A percentile compares a stretch with the other conserved stretches of the same genome.
Evolutionary conservation across 768 basidiomycete species (phyloP).

Genomic region (Royoungia palumana): DNA sequence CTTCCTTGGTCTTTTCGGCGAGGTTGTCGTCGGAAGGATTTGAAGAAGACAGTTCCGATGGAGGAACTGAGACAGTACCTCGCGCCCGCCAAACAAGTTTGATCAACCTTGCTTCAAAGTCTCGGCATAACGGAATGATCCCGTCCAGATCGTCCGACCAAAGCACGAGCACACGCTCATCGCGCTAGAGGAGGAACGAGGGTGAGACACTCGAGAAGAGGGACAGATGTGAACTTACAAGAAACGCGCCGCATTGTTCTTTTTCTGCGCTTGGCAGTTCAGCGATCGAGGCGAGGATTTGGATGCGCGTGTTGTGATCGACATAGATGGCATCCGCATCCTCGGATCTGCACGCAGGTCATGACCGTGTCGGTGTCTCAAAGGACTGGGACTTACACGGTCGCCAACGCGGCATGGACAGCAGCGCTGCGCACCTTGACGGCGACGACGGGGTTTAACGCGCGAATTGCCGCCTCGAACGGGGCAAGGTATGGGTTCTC

Average conservation of each 20-base stretch:
- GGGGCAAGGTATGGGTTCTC: constrained; percentile 77
- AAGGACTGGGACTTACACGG: constrained; percentile 47
- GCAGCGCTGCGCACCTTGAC: constrained; percentile 79
- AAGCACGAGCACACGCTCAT: constrained; percentile 77
- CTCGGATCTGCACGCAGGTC: constrained; percentile 42
- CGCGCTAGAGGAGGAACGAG: constrained; percentile 47
- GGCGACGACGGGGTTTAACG: constrained; percentile 79
- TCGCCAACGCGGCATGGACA: constrained; percentile 72
- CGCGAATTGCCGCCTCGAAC: constrained; percentile 75
- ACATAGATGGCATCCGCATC: constrained; percentile 64
- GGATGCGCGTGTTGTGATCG: constrained; percentile 80
- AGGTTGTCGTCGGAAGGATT: constrained; percentile 55
- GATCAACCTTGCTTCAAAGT: constrained; percentile 77
- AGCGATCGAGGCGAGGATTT: constrained; percentile 70
- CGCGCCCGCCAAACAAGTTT: constrained; percentile 72
- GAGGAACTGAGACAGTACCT: constrained; percentile 30
- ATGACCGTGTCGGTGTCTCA: constrained; percentile 2
- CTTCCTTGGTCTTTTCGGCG: constrained; percentile 42
- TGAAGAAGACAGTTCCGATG: constrained; percentile 41
- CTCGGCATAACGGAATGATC: constrained; percentile 69
- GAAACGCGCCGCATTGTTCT: constrained; percentile 88
- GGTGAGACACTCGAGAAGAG: constrained; percentile 9
- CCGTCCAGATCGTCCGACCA: constrained; percentile 84
- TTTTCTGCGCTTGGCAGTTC: constrained; percentile 77
- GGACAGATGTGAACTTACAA: constrained; percentile 43